Conservation (phyloP, 2,329 filamentous ascomycete species). For the Colletotrichum shisoi region DNA sequence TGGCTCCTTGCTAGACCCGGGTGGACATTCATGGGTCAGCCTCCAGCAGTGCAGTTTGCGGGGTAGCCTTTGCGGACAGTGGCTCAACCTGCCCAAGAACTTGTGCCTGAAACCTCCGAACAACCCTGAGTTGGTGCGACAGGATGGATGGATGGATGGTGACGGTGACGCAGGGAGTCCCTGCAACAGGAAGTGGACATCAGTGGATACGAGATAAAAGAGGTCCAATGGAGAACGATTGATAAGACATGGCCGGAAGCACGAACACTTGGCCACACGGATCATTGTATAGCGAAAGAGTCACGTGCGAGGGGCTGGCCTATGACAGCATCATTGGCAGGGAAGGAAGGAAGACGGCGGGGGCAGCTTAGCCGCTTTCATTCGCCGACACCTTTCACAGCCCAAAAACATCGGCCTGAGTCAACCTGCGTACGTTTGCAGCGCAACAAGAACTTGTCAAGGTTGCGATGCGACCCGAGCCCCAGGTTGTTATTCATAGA, state of each 20-base stretch:
- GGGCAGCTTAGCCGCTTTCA: slow-evolving; percentile 31
- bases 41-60: slow-evolving; percentile 31
- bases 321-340: slow-evolving; percentile 14
- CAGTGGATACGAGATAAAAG: background rate
- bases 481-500: background rate
- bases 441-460: slow-evolving; percentile 3
- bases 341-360: background rate
- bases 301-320: slow-evolving; percentile 27
- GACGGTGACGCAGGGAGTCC: slow-evolving; percentile 15
- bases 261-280: slow-evolving; percentile 2
- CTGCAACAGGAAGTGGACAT: slow-evolving; percentile 6
- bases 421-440: slow-evolving; percentile 21
- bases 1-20: background rate
- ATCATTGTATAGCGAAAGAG: background rate
- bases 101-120: slow-evolving; percentile 34
- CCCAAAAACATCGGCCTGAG: slow-evolving; percentile 36
- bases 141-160: too few relatives aligned
- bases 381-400: slow-evolving; percentile 23
- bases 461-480: slow-evolving; percentile 17
- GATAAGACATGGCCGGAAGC: slow-evolving; percentile 9
- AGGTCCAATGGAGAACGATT: background rate
- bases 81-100: background rate
- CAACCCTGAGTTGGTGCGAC: slow-evolving; percentile 15
- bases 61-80: slow-evolving; percentile 27
- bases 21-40: slow-evolving; percentile 16